Conservation (phyloP, 2,329 filamentous ascomycete genomes). For the Cladophialophora carrionii region DNA sequence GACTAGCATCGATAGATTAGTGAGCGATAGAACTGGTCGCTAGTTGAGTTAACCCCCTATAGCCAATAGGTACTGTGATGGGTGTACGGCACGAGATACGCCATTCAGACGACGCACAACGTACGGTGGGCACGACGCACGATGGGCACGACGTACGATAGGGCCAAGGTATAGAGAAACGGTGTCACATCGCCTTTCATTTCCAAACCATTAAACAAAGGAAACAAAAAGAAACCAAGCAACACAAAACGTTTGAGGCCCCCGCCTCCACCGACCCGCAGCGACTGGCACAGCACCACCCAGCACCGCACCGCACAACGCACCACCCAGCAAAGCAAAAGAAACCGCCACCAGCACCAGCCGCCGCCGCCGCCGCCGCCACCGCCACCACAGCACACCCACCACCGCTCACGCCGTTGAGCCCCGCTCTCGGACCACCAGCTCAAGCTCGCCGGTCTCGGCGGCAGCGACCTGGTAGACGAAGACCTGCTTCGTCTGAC, state of each 20-base stretch:
- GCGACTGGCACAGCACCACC: conserved; percentile 22
- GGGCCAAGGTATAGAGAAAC: neutral
- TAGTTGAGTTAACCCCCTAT: too few species aligned
- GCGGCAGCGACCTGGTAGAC: conserved; percentile 55
- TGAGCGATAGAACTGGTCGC: too few species aligned
- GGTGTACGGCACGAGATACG: neutral
- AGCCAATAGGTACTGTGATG: too few species aligned
- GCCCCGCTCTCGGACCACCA: conserved; percentile 3
- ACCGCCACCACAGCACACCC: conserved; percentile 1
- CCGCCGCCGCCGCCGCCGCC: too few species aligned
- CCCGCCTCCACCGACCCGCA: conserved; percentile 2
- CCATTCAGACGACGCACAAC: neutral
- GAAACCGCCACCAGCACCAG: neutral
- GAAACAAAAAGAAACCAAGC: conserved; percentile 2
- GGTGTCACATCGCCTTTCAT: conserved; percentile 1
- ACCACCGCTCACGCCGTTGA: neutral
- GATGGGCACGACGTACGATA: neutral
- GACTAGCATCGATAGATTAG: too few species aligned
- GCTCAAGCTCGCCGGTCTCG: conserved; percentile 15
- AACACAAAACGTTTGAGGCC: conserved; percentile 1
- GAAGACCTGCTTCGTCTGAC: conserved; percentile 61
- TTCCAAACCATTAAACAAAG: conserved; percentile 10
- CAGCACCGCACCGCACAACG: conserved; percentile 3
- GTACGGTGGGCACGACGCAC: neutral
- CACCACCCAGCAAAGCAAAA: conserved; percentile 24